Evolutionary conservation across 495 filamentous ascomycete genomes (phyloP), one percentile per base, ranked within the genome.

Genomic region (Pyronema domesticum): DNA sequence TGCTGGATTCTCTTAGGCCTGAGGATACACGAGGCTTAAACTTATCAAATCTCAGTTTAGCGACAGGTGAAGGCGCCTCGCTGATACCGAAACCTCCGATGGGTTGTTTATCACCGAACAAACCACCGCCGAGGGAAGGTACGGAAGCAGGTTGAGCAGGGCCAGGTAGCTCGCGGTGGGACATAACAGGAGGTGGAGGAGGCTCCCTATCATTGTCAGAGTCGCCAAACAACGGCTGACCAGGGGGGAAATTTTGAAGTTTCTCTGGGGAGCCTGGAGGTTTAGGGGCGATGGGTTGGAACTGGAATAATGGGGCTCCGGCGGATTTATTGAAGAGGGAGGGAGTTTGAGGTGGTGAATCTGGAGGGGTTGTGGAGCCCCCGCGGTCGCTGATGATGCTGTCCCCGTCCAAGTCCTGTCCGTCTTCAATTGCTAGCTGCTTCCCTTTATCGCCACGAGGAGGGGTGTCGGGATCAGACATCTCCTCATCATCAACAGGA

Each of bases 151-250:
- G 55, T n/a, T 48, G 39, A 3, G 62, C 56, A 44, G 59, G 52
- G 15, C 58, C 43, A 11, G 63, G 63, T 9, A 65, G 63, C 7
- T 57, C 51, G 30, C 63, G 63, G 15, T 65, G 63, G 18, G 63
- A 65, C 56, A 65, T 61, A 18, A 54, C 59, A 2, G 63, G 62
- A n/a, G 62, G 62, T 10, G 63, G 62, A 30, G 63, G 63, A 15
- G 63, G 63, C 36, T 65, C 62, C 55, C 64, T 65, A 53, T 64
- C 62, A 19, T 49, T 57, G 52, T 64, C 62, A 5, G 10, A 7
- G 18, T 49, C 46, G 37, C 37, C 37, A 40, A 40, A 40, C 37
- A n/a, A 40, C 19, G 8, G 47, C 8, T 7, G 47, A 35, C 7
- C 6, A 34, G 23, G 30, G 49, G 14, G 35, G 30, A 15, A 7